A percentile compares a stretch with the other conserved stretches of the same genome.
Evolutionary conservation across 2,329 filamentous ascomycete species (phyloP).

Genomic region (Exophiala phaeomuriformis): DNA sequence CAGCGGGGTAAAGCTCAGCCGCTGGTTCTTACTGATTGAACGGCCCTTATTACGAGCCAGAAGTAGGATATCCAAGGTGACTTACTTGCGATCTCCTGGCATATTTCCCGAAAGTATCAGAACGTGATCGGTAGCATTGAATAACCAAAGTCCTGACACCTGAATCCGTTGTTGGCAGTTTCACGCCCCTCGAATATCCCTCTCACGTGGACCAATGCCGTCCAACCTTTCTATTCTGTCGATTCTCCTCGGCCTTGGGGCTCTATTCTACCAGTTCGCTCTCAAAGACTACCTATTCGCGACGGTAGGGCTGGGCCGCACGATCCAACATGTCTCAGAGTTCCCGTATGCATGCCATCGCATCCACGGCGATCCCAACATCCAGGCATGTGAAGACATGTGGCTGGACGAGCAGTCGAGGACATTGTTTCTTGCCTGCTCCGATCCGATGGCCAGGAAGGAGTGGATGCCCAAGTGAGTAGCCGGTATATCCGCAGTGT

Average conservation of each 20-base stretch:
- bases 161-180: not conserved
- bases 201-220: no score
- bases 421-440: slow-evolving; percentile 29
- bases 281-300: slow-evolving; percentile 27
- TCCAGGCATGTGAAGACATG: slow-evolving; percentile 31
- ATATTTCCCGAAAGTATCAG: no score
- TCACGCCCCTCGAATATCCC: no score
- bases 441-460: slow-evolving; percentile 21
- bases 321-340: slow-evolving; percentile 29
- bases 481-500: no score
- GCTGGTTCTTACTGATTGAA: no score
- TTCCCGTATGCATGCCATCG: slow-evolving; percentile 30
- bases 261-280: slow-evolving; percentile 31
- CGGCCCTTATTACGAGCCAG: no score
- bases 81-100: no score
- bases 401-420: slow-evolving; percentile 28
- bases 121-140: no score
- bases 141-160: not conserved
- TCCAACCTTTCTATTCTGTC: slow-evolving; percentile 8
- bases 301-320: slow-evolving; percentile 30
- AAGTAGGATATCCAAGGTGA: no score
- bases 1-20: no score
- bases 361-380: slow-evolving; percentile 26
- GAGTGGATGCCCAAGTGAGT: slow-evolving; percentile 28
- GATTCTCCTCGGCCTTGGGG: slow-evolving; percentile 22